phyloP scores from a whole-genome alignment of 768 basidiomycete genomes.

The Collybia sp. region DNA sequence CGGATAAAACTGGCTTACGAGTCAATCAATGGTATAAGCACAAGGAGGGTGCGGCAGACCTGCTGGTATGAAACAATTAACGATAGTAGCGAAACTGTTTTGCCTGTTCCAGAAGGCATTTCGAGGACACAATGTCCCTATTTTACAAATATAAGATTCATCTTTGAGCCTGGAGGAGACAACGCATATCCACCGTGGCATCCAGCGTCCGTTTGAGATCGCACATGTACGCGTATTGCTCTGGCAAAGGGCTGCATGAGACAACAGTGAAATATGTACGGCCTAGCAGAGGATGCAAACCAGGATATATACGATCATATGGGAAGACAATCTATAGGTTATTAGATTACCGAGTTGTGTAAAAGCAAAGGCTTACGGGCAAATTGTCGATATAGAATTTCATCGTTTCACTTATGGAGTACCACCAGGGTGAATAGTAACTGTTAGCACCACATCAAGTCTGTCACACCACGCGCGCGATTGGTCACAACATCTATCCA shows the following conservation, averaged over 20 bases:
- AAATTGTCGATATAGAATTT: conserved; percentile 81
- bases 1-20: conserved; percentile 73
- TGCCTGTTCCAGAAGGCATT: conserved; percentile 99
- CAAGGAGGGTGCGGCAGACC: conserved; percentile 32
- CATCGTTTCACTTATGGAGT: too few relatives aligned
- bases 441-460: too few relatives aligned
- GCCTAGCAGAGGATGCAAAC: conserved; percentile 33
- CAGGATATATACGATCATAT: conserved; percentile 94
- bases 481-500: too few relatives aligned
- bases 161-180: not conserved
- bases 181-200: conserved; percentile 58
- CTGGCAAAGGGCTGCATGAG: conserved; percentile 30
- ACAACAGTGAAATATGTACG: conserved; percentile 4
- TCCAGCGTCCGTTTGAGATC: conserved; percentile 96
- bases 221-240: conserved; percentile 99
- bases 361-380: conserved; percentile 43
- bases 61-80: conserved; percentile 98
- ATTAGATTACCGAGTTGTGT: not conserved
- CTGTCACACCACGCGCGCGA: too few relatives aligned
- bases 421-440: too few relatives aligned
- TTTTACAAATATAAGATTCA: not conserved
- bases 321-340: conserved; percentile 74
- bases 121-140: conserved; percentile 99
- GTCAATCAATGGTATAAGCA: conserved; percentile 1
- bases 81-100: conserved; percentile 93